A percentile compares a stretch with the other conserved stretches of the same genome.
Conservation (phyloP, 192 early-diverging fungal genomes). For the Entomortierella chlamydospora region DNA sequence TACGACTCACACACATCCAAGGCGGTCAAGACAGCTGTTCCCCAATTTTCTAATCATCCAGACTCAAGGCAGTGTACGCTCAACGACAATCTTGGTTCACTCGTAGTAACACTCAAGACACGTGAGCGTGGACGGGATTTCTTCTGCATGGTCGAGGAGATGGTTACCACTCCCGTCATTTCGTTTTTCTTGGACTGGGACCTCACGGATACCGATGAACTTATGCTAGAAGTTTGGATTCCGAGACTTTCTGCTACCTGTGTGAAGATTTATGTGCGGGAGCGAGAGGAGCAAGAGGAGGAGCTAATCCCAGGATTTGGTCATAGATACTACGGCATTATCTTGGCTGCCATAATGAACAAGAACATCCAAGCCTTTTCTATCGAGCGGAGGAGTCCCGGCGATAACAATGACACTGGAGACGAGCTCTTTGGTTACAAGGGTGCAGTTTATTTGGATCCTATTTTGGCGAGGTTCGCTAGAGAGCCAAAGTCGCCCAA, state of each 20-base stretch:
- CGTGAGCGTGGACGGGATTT: constrained; percentile 9
- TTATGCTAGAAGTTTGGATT: neutral
- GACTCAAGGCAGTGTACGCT: neutral
- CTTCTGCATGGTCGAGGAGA: neutral
- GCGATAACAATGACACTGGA: neutral
- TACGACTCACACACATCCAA: neutral
- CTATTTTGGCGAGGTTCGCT: constrained; percentile 12
- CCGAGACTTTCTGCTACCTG: constrained; percentile 2
- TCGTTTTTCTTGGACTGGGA: constrained; percentile 40
- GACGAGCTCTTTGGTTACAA: constrained; percentile 16
- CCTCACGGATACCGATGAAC: constrained; percentile 1
- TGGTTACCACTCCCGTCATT: constrained; percentile 4
- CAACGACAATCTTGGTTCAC: neutral
- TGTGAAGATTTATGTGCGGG: constrained; percentile 29
- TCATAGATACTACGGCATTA: constrained; percentile 1
- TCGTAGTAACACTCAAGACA: constrained; percentile 12
- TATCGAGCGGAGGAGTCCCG: constrained; percentile 9
- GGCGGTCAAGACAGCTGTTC: neutral
- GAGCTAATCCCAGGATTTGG: constrained; percentile 6
- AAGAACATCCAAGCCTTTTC: constrained; percentile 26
- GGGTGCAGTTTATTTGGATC: constrained; percentile 10
- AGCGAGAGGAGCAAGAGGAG: neutral
- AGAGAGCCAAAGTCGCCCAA: constrained; percentile 7
- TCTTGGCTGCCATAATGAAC: constrained; percentile 23
- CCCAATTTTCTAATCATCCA: neutral